Base-by-base conservation (phyloP, 2,329 filamentous ascomycete species). In the Aspergillus tubingensis region DNA sequence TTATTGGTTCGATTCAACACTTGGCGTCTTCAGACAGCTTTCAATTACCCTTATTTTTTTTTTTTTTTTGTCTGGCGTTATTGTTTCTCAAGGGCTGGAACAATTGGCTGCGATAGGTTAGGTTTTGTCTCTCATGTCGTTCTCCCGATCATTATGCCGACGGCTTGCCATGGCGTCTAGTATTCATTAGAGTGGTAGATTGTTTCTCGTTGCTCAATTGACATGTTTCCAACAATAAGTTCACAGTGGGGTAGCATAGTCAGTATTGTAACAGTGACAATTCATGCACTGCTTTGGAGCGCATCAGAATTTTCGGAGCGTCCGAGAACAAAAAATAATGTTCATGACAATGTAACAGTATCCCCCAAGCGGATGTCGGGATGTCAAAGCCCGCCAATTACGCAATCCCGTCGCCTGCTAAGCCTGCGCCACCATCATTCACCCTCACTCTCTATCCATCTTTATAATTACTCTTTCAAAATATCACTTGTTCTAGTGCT, bases 311-410 rank as follows among this genome's bases (percentile, higher is more conserved):
- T 5, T 11, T 44, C n/a, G 10, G 19, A 11, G 41, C 19, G 8
- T 11, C 17, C 19, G 11, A 13, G 41, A 7, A 10, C 11, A 36
- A 11, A 44, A 13, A 13, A 13, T 19, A 8, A 44, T 44, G 41
- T 23, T 44, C 17, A 19, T 44, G 11, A 48, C 21, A 48, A 48
- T 48, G 44, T 48, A 25, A 15, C 44, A 25, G 25, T 48, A 15
- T 47, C 44, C 21, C 47, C 17, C 15, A 25, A 30, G 19, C 27
- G 41, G 56, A 17, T n/a, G 25, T 53, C 48, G 36, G 57, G 59
- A 55, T 8, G 39, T 54, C 63, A 53, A 57, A 59, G 57, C 57
- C 57, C 8, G 51, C 61, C 57, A 64, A 65, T 43, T 61, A 57
- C 43, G 61, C 61, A 61, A 51, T 36, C 41, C 50, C 48, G 41